These are phyloP conservation scores for Tulasnella sp. DNA, from an alignment of 768 basidiomycete genomes.

Conservation along the genomic window DNA sequence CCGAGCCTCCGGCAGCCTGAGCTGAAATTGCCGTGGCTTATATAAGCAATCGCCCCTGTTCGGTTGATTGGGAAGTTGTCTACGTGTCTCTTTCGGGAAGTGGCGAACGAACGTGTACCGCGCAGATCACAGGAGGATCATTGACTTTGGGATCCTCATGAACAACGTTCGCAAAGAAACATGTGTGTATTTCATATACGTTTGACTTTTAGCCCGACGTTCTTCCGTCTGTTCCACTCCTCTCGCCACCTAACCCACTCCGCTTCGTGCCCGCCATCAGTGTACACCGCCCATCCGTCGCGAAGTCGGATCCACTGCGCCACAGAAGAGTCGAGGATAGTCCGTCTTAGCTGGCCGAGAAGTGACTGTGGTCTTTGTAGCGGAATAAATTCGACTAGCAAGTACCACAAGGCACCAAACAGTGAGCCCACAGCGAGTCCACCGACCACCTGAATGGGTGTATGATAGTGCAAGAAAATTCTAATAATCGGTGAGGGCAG, in stretches of 20 bases:
- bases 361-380: conserved; percentile 40
- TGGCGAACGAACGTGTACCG: no score
- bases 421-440: conserved; percentile 53
- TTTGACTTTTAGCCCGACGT: no score
- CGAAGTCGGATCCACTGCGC: conserved; percentile 57
- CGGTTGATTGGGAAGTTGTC: no score
- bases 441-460: conserved; percentile 61
- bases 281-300: conserved; percentile 76
- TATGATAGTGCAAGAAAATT: conserved; percentile 64
- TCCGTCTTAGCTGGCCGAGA: conserved; percentile 2
- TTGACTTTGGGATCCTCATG: no score
- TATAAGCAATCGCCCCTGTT: no score
- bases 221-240: no score
- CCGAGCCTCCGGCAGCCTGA: no score
- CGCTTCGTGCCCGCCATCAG: conserved; percentile 61
- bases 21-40: no score
- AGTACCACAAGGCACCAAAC: conserved; percentile 47
- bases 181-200: no score
- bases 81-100: no score
- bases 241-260: conserved; percentile 57
- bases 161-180: no score
- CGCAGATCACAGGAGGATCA: no score
- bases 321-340: conserved; percentile 42
- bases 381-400: conserved; percentile 49
- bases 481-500: conserved; percentile 29